Base-by-base conservation (phyloP, 2,329 filamentous ascomycete species). In the Aspergillus brasiliensis region DNA sequence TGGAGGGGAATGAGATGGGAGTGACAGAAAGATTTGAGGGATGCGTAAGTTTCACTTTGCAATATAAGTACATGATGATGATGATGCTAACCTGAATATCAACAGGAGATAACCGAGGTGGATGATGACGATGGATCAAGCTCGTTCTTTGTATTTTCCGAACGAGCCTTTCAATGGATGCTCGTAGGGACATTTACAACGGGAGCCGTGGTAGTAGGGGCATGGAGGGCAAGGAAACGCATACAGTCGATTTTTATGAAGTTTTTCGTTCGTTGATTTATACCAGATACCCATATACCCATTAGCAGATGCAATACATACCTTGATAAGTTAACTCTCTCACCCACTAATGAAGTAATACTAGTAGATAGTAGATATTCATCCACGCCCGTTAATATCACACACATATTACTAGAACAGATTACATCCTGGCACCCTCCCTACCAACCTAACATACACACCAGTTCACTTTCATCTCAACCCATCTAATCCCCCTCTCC, bases 1-100 rank as follows among this genome's bases (percentile, higher is more conserved):
- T 57, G 3, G 55, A 66, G 2, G 66, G 66, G 3, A 60, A 68
- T 11, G 57, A 62, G 3, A 49, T 72, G n/a, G 66, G 68, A 2
- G 57, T 55, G n/a, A 68, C 69, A 1, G 60, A 62, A 7, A 53
- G 64, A 7, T 51, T 69, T 47, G 37, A 46, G 27, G 23, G 37
- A 59, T 55, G 25, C 23, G 51, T 51, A 40, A 28, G 55, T 21
- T 13, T 8, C 3, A 13, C 44, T 27, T 8, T 28, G 25, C 8
- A 8, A 28, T 8, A 28, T 28, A 28, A 25, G 25, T 28, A 28
- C 42, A 13, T 10, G 17, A 15, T 8, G 17, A 10, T 7, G 13
- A 11, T 25, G 19, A 46, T 47, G 13, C 42, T 47, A 47, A 47
- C 44, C 1, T 44, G 10, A 23, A 23, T 34, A 17, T 34, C 0